These are phyloP conservation scores for Mycena pura DNA, from an alignment of 768 basidiomycete species.

Conservation along the genomic window DNA sequence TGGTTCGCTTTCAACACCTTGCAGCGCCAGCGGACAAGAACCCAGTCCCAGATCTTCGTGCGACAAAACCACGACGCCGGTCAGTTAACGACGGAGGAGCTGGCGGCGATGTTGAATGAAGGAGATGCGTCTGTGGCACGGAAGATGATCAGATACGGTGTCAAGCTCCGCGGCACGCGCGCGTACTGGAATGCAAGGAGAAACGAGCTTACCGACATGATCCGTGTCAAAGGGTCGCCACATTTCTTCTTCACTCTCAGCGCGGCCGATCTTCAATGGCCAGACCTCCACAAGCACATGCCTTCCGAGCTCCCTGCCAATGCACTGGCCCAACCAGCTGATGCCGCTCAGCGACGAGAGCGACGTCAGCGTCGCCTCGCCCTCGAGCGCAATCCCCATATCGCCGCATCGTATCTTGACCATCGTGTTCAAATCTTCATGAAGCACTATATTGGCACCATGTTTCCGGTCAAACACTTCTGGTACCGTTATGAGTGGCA, in stretches of 20 bases:
- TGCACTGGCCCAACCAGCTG: constrained; percentile 14
- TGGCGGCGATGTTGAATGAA: constrained; percentile 1
- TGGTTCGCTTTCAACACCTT: constrained; percentile 25
- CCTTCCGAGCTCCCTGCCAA: constrained; percentile 13
- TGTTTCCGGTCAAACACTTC: constrained; percentile 26
- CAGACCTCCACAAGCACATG: constrained; percentile 28
- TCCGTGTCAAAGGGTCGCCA: constrained; percentile 4
- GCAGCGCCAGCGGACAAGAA: constrained; percentile 8
- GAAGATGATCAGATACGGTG: constrained; percentile 16
- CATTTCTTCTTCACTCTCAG: constrained; percentile 21
- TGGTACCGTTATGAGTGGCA: no score
- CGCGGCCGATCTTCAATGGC: constrained; percentile 19
- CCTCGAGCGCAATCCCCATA: constrained; percentile 33
- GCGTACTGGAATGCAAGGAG: constrained; percentile 17
- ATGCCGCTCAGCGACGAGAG: no score
- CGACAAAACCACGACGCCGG: constrained; percentile 14
- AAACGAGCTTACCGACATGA: constrained; percentile 7
- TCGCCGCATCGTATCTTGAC: constrained; percentile 31
- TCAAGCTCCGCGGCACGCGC: constrained; percentile 9
- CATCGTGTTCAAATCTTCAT: constrained; percentile 27
- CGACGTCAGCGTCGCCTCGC: constrained; percentile 18
- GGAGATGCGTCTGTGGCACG: constrained; percentile 4
- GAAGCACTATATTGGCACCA: constrained; percentile 19
- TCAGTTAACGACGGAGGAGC: constrained; percentile 5
- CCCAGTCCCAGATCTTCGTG: constrained; percentile 8